phyloP scores from a whole-genome alignment of 2,329 filamentous ascomycete species.

The Colletotrichum higginsianum region DNA sequence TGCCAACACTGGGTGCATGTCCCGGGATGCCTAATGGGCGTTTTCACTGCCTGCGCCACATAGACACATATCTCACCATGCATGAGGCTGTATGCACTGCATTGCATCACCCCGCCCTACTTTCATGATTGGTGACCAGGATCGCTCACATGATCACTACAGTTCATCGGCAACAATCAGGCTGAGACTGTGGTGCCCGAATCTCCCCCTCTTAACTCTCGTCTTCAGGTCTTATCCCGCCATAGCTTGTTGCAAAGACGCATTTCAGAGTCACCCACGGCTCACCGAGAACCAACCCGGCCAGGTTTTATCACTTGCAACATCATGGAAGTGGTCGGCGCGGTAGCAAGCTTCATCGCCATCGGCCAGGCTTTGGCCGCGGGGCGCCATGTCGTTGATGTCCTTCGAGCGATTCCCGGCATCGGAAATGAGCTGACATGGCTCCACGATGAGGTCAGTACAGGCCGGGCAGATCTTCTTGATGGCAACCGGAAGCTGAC shows the following conservation, averaged over 20 bases:
- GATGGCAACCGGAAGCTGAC: neutral
- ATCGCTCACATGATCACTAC: neutral
- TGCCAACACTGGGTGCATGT: neutral
- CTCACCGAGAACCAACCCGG: no score
- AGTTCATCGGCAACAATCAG: neutral
- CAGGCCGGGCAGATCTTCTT: rapidly evolving
- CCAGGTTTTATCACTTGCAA: neutral
- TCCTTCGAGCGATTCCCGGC: conserved; percentile 19
- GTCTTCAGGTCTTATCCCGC: neutral
- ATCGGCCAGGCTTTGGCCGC: conserved; percentile 31
- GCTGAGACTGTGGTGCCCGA: neutral
- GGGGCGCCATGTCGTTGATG: neutral
- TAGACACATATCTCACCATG: neutral
- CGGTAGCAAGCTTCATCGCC: conserved; percentile 37
- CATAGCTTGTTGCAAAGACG: neutral
- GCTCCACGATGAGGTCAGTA: conserved; percentile 20
- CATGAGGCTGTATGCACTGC: neutral
- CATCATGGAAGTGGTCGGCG: conserved; percentile 33
- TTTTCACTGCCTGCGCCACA: neutral
- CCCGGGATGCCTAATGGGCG: neutral
- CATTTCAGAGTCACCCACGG: neutral
- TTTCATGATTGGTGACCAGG: neutral
- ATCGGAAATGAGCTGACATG: conserved; percentile 9
- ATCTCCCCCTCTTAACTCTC: neutral
- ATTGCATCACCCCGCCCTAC: neutral